phyloP scores from a whole-genome alignment of 139 green algal genomes.

The Chlorella sp. region DNA sequence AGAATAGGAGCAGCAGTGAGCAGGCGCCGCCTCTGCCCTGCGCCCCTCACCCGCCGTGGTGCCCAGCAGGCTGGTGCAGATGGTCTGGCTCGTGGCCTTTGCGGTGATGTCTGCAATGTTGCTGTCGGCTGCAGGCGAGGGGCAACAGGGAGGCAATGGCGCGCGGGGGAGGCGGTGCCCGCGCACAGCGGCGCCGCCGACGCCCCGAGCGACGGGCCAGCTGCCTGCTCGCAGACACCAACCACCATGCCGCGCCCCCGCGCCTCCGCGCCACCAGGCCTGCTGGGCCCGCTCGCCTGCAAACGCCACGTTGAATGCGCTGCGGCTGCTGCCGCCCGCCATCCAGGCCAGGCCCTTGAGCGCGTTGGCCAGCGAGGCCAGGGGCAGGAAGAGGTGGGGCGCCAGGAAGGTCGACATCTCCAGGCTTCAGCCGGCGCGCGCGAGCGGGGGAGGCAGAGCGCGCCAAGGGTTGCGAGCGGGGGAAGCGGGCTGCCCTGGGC shows the following conservation, averaged over 20 bases:
- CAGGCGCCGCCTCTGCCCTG: not conserved
- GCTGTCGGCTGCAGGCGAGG: constrained; percentile 60
- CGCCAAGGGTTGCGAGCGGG: no score
- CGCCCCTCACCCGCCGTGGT: constrained; percentile 40
- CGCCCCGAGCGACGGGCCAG: no score
- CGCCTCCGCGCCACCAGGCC: no score
- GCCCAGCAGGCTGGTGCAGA: constrained; percentile 67
- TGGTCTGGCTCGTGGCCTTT: constrained; percentile 72
- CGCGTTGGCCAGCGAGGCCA: constrained; percentile 64
- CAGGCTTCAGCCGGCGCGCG: constrained; percentile 41
- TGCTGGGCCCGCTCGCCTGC: no score
- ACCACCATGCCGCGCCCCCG: no score
- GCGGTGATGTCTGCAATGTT: constrained; percentile 73
- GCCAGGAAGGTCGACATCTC: constrained; percentile 66
- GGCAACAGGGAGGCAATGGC: no score
- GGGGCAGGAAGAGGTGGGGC: constrained; percentile 58
- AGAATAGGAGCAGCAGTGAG: not conserved
- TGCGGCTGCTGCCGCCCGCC: constrained; percentile 62
- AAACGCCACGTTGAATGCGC: constrained; percentile 69
- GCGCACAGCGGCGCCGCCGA: no score
- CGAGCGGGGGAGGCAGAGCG: no score
- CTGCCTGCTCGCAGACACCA: no score
- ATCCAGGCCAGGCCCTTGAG: constrained; percentile 79
- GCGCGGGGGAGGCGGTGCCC: no score
- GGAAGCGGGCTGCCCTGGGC: no score